These are phyloP conservation scores for Thalassiosira sp. DNA, from an alignment of 352 stramenopile species.

Conservation along the genomic window DNA sequence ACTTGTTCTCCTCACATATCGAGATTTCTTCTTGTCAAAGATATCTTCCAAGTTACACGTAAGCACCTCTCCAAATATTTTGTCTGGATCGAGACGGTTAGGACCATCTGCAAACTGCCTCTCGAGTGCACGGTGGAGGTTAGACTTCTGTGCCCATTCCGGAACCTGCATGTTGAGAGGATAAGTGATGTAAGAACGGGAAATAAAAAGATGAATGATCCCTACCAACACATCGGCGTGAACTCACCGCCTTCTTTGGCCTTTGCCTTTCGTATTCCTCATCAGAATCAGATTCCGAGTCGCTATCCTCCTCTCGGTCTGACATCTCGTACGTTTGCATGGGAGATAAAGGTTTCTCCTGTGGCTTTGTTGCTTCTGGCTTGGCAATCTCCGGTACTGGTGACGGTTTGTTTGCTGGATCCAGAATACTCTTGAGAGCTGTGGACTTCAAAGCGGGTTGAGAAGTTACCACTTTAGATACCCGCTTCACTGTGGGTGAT, in stretches of 20 bases:
- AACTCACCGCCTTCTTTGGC: conserved; percentile 68
- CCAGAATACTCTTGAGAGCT: conserved; percentile 29
- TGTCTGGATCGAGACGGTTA: conserved; percentile 78
- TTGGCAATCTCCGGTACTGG: conserved; percentile 22
- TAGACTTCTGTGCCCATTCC: conserved; percentile 67
- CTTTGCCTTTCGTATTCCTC: conserved; percentile 53
- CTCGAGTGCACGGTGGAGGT: conserved; percentile 70
- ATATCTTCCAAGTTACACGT: conserved; percentile 82
- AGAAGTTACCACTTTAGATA: conserved; percentile 9
- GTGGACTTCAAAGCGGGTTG: conserved; percentile 22
- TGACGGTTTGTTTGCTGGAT: conserved; percentile 35
- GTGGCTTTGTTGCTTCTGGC: conserved; percentile 16
- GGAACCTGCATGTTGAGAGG: conserved; percentile 47
- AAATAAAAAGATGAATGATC: conserved; percentile 16
- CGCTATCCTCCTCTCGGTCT: conserved; percentile 70
- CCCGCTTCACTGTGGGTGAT: neutral
- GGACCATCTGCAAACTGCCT: conserved; percentile 58
- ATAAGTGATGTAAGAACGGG: neutral
- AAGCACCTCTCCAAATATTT: conserved; percentile 80
- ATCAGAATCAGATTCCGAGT: conserved; percentile 62
- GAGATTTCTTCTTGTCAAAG: conserved; percentile 75
- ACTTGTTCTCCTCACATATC: conserved; percentile 71
- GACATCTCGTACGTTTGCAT: conserved; percentile 84
- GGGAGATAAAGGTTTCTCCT: conserved; percentile 50
- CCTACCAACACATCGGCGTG: neutral